Conservation (phyloP, 345 rosid genomes). For the Salix koriyanagi region DNA sequence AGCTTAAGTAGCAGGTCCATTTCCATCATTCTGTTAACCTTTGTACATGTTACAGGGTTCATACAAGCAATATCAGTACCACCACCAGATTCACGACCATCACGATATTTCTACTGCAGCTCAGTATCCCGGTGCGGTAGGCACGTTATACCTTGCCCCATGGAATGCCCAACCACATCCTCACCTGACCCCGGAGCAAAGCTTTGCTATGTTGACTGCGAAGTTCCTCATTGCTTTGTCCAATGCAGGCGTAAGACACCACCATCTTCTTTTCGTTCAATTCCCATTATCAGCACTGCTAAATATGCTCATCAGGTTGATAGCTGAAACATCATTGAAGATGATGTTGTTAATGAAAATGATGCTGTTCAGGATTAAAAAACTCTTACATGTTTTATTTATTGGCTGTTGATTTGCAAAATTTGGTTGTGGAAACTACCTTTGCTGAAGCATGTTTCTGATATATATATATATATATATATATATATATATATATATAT, state of each 20-base stretch:
- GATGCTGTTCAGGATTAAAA: too few species aligned
- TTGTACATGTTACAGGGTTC: conserved; percentile 5
- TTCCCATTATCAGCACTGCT: neutral
- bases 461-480: too few species aligned
- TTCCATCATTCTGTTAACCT: conserved; percentile 7
- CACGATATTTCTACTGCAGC: too few species aligned
- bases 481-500: too few species aligned
- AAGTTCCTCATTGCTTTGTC: conserved; percentile 28
- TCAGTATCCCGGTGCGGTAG: too few species aligned
- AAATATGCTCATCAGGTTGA: neutral
- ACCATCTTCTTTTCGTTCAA: neutral
- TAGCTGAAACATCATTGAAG: neutral
- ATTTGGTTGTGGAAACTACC: too few species aligned
- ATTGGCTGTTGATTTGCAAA: too few species aligned
- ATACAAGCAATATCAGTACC: neutral
- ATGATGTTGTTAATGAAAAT: neutral
- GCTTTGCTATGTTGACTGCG: conserved; percentile 34
- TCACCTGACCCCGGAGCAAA: neutral
- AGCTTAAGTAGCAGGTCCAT: conserved; percentile 4
- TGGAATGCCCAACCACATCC: too few species aligned
- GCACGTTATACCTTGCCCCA: too few species aligned
- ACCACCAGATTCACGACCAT: too few species aligned
- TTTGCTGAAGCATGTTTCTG: too few species aligned
- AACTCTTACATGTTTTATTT: neutral
- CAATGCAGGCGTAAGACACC: conserved; percentile 27